Base-by-base conservation (phyloP, 2,329 filamentous ascomycete species). In the Colletotrichum tropicicola region DNA sequence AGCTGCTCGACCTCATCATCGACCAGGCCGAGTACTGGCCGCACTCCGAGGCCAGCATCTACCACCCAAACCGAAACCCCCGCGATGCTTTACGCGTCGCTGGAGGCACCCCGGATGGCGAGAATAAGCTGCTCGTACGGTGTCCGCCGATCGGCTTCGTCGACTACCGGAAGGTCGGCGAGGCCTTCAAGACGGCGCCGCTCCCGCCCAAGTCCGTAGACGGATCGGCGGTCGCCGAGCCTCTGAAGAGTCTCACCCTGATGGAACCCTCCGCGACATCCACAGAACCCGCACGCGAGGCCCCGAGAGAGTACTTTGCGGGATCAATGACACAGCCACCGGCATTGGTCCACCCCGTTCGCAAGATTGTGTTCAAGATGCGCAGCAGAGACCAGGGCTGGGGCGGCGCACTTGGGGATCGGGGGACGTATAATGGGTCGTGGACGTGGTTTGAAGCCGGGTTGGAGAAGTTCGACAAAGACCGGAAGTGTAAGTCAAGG, bases 381-480 rank as follows among this genome's bases (percentile, higher is more conserved):
- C 74, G 73, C 10, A 87, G 85, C 71, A 79, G 75, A 49, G 89
- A 91, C 66, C 89, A 91, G 68, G 89, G 88, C 4, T 88, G 82
- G 81, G 80, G 82, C 30, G 78, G 80, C 13, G 65, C 74, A 0
- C 2, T 0, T 0, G 44, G 13, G 0, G 53, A 70, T 4, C 71
- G 70, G 2, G 79, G 79, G 2, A 80, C 80, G 1, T 89, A 82
- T 58, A 68, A 72, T 0, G 77, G 74, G 3, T 86, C 88, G 0
- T 88, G 77, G 75, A 88, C 88, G 0, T 91, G 88, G 88, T 89
- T 90, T 63, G 88, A 90, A 59, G 86, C 82, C 15, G 88, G 88
- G 0, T 72, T 89, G 15, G 88, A 91, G 73, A 80, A 80, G 4
- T 84, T 87, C 49, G 83, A 85, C 45, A 77, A 77, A 19, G 72